Evolutionary conservation across 306 rosid species (phyloP).

Genomic region (Cucumis melo): DNA sequence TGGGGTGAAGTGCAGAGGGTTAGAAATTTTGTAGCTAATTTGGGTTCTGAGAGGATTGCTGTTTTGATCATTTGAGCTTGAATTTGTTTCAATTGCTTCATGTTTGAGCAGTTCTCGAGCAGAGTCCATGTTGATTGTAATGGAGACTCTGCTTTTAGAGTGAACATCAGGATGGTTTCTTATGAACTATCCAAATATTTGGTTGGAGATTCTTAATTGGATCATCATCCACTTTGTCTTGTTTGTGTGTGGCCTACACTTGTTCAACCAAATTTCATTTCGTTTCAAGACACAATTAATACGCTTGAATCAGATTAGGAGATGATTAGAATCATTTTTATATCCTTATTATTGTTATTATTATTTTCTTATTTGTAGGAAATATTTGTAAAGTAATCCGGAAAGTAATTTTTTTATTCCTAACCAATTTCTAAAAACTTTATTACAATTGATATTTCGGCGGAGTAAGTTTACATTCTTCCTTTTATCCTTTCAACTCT

Average conservation of each 20-base stretch:
- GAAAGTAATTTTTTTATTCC: too few species aligned
- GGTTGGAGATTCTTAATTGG: neutral
- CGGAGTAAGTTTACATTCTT: too few species aligned
- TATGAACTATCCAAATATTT: neutral
- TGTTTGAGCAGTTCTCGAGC: constrained; percentile 47
- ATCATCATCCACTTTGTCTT: neutral
- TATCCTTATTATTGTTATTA: too few species aligned
- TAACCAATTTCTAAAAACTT: too few species aligned
- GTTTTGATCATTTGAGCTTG: constrained; percentile 49
- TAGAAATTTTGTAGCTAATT: constrained; percentile 28
- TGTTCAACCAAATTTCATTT: neutral
- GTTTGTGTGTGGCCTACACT: neutral
- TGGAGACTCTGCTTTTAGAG: constrained; percentile 3
- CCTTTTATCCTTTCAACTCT: too few species aligned
- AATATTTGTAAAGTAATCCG: too few species aligned
- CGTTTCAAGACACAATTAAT: too few species aligned
- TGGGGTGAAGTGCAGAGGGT: constrained; percentile 24
- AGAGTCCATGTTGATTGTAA: constrained; percentile 21
- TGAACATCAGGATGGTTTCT: constrained; percentile 16
- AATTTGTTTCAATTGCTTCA: constrained; percentile 43
- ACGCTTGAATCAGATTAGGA: too few species aligned
- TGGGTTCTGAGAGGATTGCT: constrained; percentile 11
- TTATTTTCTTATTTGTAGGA: too few species aligned
- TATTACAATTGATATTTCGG: too few species aligned
- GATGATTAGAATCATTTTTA: too few species aligned